Conservation (phyloP, 2,329 filamentous ascomycete species). For the Pestalotiopsis sp. region DNA sequence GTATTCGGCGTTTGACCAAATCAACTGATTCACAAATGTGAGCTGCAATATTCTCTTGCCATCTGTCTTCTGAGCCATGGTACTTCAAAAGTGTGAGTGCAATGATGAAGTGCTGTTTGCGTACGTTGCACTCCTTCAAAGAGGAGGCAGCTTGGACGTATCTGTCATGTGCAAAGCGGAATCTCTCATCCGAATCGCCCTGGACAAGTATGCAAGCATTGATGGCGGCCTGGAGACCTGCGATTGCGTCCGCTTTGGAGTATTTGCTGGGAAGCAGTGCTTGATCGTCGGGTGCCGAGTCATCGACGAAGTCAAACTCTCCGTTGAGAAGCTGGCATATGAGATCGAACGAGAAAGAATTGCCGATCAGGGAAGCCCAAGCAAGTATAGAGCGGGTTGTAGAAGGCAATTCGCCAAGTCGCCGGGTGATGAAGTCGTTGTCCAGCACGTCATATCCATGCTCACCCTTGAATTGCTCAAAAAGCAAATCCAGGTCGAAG, state of each 20-base stretch:
- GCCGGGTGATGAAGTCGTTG: slow-evolving; percentile 77
- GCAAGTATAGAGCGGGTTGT: slow-evolving; percentile 77
- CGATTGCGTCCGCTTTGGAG: slow-evolving; percentile 67
- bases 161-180: slow-evolving; percentile 85
- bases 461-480: slow-evolving; percentile 79
- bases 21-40: slow-evolving; percentile 79
- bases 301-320: slow-evolving; percentile 64
- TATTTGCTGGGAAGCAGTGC: slow-evolving; percentile 45
- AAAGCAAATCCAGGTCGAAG: slow-evolving; percentile 82
- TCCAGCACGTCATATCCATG: slow-evolving; percentile 79
- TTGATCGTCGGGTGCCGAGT: slow-evolving; percentile 32
- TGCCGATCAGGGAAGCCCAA: slow-evolving; percentile 84
- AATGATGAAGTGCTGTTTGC: slow-evolving; percentile 90
- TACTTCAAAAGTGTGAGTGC: slow-evolving; percentile 79
- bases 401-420: slow-evolving; percentile 73
- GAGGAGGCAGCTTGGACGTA: slow-evolving; percentile 75
- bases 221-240: slow-evolving; percentile 79
- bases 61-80: slow-evolving; percentile 58
- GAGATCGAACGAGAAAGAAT: slow-evolving; percentile 79
- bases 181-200: slow-evolving; percentile 81
- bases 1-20: slow-evolving; percentile 69
- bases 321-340: slow-evolving; percentile 75
- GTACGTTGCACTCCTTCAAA: slow-evolving; percentile 67
- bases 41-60: slow-evolving; percentile 71
- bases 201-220: slow-evolving; percentile 79